A percentile compares a stretch with the other conserved stretches of the same genome.
Evolutionary conservation across 2,329 filamentous ascomycete species (phyloP).

Genomic region (Colletotrichum nymphaeae): DNA sequence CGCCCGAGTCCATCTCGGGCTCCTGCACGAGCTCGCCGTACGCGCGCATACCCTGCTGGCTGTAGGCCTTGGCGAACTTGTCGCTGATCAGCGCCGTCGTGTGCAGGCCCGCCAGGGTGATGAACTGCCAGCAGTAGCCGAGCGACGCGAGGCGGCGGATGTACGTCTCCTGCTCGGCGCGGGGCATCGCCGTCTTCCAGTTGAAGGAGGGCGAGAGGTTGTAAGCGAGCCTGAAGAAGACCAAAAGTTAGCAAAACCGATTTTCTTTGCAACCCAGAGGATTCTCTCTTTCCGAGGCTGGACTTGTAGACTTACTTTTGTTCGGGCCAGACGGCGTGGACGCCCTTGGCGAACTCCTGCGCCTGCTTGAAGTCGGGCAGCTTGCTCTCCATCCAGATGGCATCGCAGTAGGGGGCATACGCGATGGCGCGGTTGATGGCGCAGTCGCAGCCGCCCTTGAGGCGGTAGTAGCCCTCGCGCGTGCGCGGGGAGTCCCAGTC

Average conservation of each 20-base stretch:
- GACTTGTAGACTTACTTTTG: constrained; percentile 77
- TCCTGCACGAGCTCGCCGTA: constrained; percentile 98
- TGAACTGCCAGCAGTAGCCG: constrained; percentile 99
- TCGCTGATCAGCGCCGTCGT: constrained; percentile 93
- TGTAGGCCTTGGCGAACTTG: constrained; percentile 86
- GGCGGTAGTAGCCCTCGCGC: constrained; percentile 93
- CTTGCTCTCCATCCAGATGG: constrained; percentile 99
- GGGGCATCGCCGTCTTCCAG: constrained; percentile 97
- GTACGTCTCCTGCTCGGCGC: constrained; percentile 95
- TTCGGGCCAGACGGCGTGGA: constrained; percentile 94
- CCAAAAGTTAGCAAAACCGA: not conserved
- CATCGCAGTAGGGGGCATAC: constrained; percentile 92
- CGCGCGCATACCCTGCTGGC: constrained; percentile 88
- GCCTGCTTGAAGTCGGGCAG: constrained; percentile 92
- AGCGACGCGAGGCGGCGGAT: constrained; percentile 87
- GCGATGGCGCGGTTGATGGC: constrained; percentile 91
- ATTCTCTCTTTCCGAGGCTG: not conserved
- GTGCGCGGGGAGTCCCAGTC: constrained; percentile 96
- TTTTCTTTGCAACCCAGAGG: not conserved
- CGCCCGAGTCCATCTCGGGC: constrained; percentile 89
- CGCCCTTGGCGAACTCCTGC: constrained; percentile 90
- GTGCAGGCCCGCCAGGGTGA: constrained; percentile 97
- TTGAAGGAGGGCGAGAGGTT: constrained; percentile 99
- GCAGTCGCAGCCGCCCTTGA: constrained; percentile 91
- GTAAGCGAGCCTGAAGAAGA: constrained; percentile 80